Conservation (phyloP, 225 moss, liverwort and hornwort genomes). For the Antitrichia curtipendula region DNA sequence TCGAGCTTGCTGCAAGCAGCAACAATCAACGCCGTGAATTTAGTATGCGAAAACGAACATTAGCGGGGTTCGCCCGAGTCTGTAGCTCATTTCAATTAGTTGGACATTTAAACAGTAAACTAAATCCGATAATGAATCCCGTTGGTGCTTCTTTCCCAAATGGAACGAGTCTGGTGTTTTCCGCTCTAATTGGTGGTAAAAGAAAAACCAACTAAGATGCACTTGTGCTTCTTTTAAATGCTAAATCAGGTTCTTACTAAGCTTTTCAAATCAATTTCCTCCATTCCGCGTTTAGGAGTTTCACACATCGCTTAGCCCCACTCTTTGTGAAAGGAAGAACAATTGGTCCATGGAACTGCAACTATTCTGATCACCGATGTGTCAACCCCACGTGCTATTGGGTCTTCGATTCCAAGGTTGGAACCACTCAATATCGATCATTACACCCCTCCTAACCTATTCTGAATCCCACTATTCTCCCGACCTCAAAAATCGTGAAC, state of each 20-base stretch:
- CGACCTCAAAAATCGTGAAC: neutral
- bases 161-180: neutral
- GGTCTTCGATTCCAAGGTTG: neutral
- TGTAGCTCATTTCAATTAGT: neutral
- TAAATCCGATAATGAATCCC: neutral
- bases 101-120: neutral
- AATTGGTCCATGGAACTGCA: neutral
- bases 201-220: neutral
- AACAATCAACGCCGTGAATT: neutral
- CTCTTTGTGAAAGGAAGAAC: neutral
- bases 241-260: neutral
- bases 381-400: no score
- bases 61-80: neutral
- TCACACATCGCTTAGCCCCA: neutral
- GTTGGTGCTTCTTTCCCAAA: neutral
- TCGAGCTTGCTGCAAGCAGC: conserved; percentile 44
- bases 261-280: neutral
- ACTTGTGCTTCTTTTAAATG: neutral
- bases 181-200: neutral
- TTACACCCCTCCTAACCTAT: neutral
- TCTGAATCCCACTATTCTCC: neutral
- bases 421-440: neutral
- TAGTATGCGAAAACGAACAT: neutral
- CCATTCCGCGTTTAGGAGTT: neutral
- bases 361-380: neutral